phyloP scores from a whole-genome alignment of 2,329 filamentous ascomycete genomes.

The Venturia nashicola region DNA sequence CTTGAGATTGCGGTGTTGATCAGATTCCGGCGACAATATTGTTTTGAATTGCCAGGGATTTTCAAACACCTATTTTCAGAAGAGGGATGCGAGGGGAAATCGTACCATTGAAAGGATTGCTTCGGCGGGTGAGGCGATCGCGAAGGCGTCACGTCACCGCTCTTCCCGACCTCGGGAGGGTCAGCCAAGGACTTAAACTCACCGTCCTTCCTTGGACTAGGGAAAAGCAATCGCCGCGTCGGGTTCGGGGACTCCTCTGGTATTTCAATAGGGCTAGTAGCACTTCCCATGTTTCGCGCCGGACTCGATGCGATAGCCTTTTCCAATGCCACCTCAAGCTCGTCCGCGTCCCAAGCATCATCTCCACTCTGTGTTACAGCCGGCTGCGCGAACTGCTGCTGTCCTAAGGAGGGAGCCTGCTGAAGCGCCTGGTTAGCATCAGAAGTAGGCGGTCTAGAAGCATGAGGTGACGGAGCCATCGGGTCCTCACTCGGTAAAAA shows the following conservation, averaged over 20 bases:
- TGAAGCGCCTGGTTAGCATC: background rate
- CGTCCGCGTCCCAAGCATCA: constrained; percentile 12
- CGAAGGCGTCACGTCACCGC: constrained; percentile 1
- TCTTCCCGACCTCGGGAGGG: constrained; percentile 14
- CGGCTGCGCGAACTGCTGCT: background rate
- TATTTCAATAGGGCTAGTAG: constrained; percentile 33
- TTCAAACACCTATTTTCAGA: too few species aligned
- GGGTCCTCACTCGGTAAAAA: constrained; percentile 5
- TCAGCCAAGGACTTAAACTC: constrained; percentile 50
- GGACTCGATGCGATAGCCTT: constrained; percentile 52
- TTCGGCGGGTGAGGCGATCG: constrained; percentile 2
- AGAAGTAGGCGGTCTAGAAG: background rate
- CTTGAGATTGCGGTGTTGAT: too few species aligned
- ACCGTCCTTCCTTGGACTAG: constrained; percentile 58
- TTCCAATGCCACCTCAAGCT: constrained; percentile 31
- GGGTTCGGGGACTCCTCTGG: constrained; percentile 31
- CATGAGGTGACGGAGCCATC: background rate
- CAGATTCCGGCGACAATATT: too few species aligned
- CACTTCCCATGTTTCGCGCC: constrained; percentile 35
- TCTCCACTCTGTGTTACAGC: constrained; percentile 21
- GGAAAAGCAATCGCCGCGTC: constrained; percentile 63
- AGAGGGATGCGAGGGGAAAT: too few species aligned
- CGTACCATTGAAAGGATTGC: background rate
- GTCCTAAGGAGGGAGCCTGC: background rate
- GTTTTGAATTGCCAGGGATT: too few species aligned